Evolutionary conservation across 2,329 filamentous ascomycete genomes (phyloP).

Genomic region (Phoma sp.): DNA sequence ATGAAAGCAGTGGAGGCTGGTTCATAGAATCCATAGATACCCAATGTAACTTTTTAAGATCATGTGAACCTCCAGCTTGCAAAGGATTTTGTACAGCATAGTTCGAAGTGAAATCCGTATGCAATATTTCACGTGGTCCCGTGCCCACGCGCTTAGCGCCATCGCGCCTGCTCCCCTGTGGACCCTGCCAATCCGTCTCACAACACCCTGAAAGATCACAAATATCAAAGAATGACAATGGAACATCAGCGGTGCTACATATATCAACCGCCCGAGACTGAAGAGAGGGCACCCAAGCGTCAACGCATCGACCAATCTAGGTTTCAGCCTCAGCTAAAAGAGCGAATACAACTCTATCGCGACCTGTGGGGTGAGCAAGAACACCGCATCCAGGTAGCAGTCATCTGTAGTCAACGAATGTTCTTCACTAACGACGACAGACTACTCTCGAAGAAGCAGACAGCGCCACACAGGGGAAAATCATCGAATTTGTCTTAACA

Average conservation of each 20-base stretch:
- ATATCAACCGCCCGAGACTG: slow-evolving; percentile 48
- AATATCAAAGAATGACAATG: slow-evolving; percentile 40
- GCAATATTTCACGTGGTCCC: slow-evolving; percentile 31
- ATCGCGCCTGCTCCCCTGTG: slow-evolving; percentile 19
- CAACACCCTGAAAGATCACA: not conserved
- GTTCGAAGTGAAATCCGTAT: not conserved
- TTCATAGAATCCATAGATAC: not conserved
- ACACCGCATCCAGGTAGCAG: slow-evolving; percentile 64
- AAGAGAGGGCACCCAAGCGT: slow-evolving; percentile 51
- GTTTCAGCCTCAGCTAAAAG: slow-evolving; percentile 34
- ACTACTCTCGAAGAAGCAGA: slow-evolving; percentile 50
- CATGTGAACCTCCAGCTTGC: not conserved
- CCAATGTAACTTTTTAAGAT: not conserved
- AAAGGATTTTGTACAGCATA: too few species aligned
- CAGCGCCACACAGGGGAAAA: slow-evolving; percentile 48
- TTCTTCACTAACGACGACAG: slow-evolving; percentile 31
- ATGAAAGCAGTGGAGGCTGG: not conserved
- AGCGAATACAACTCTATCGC: slow-evolving; percentile 68
- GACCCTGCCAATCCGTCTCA: slow-evolving; percentile 18
- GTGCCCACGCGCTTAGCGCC: slow-evolving; percentile 36
- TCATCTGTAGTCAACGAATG: not conserved
- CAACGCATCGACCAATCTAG: slow-evolving; percentile 45
- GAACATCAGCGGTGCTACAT: slow-evolving; percentile 59
- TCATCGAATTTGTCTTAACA: slow-evolving; percentile 49
- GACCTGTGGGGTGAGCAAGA: slow-evolving; percentile 71